These are phyloP conservation scores for Medicago ruthenica DNA, from an alignment of 306 rosid species.

Conservation along the genomic window DNA sequence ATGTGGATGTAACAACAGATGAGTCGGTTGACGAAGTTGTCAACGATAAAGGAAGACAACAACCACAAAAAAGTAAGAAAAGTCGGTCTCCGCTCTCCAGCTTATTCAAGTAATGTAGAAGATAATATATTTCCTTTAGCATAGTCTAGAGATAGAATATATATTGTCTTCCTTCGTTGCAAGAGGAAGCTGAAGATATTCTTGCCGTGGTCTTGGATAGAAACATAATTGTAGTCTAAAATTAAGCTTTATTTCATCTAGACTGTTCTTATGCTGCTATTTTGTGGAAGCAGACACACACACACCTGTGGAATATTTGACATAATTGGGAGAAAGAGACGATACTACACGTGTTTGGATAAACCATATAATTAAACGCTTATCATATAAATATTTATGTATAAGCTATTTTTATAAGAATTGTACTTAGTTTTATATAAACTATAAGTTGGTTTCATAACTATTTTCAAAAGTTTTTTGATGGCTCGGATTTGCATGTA, in stretches of 20 bases:
- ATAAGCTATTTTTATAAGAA: background rate
- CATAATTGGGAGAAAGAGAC: constrained; percentile 14
- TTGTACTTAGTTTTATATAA: background rate
- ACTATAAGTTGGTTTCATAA: background rate
- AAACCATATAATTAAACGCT: background rate
- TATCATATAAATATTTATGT: background rate
- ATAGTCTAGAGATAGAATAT: constrained; percentile 31
- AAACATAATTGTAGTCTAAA: constrained; percentile 10
- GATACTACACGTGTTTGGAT: background rate
- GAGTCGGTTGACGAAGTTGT: constrained; percentile 21
- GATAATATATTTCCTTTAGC: constrained; percentile 30
- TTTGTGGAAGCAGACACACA: constrained; percentile 30
- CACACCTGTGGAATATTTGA: constrained; percentile 8
- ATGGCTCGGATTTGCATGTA: too few species aligned
- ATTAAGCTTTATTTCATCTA: constrained; percentile 13
- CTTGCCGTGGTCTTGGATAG: constrained; percentile 8
- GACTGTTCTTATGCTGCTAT: constrained; percentile 2
- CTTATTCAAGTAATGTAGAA: constrained; percentile 53
- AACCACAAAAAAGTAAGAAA: constrained; percentile 31
- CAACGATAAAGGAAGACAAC: constrained; percentile 33
- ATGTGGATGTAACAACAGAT: constrained; percentile 36
- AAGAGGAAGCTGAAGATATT: constrained; percentile 25
- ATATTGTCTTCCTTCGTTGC: constrained; percentile 2
- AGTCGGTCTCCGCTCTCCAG: constrained; percentile 49
- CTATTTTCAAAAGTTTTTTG: background rate